Conservation (phyloP, 164 flowering plant genomes). For the Tinospora cordifolia region DNA sequence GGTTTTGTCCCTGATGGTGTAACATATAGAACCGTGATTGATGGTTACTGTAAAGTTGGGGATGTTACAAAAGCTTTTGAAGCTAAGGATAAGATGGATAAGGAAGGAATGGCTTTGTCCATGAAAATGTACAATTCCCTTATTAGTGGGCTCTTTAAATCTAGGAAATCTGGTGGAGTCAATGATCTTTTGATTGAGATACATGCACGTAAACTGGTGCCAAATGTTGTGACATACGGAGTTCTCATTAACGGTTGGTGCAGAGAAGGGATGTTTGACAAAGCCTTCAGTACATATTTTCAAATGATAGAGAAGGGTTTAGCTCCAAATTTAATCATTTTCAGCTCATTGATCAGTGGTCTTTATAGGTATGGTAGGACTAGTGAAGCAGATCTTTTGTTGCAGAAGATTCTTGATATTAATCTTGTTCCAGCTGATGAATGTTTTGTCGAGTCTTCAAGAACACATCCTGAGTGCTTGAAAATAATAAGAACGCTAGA, state of each 20-base stretch:
- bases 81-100: conserved; percentile 53
- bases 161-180: conserved; percentile 28
- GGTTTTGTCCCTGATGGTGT: conserved; percentile 58
- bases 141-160: conserved; percentile 47
- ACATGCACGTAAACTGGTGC: conserved; percentile 36
- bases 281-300: conserved; percentile 45
- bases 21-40: conserved; percentile 61
- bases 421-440: conserved; percentile 21
- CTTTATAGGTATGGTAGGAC: conserved; percentile 52
- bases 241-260: conserved; percentile 76
- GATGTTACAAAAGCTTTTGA: conserved; percentile 47
- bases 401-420: conserved; percentile 54
- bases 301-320: conserved; percentile 63
- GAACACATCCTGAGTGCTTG: conserved; percentile 15
- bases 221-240: conserved; percentile 62
- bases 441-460: conserved; percentile 15
- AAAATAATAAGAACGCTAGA: conserved; percentile 40
- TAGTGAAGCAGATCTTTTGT: conserved; percentile 53
- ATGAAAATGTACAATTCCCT: conserved; percentile 72
- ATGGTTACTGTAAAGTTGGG: conserved; percentile 70
- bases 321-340: conserved; percentile 48
- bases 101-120: conserved; percentile 33
- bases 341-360: conserved; percentile 50
- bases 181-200: conserved; percentile 49
- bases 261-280: conserved; percentile 49